Evolutionary conservation across 768 basidiomycete genomes (phyloP).

Genomic region (Lactarius quietus): DNA sequence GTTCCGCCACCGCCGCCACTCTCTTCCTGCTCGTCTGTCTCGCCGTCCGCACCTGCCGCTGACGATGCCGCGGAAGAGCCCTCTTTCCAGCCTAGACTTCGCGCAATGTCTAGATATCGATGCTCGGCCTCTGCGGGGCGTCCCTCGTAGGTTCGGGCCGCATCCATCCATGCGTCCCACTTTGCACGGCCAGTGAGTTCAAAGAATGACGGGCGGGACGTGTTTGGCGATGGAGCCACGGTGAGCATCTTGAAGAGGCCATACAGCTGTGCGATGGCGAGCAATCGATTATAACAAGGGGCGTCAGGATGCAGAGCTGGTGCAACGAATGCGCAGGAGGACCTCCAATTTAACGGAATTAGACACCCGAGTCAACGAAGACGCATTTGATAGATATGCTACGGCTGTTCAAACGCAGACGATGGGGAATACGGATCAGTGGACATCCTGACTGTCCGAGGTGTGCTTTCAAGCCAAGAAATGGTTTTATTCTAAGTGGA

Average conservation of each 20-base stretch:
- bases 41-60: constrained; percentile 20
- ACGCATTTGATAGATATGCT: constrained; percentile 54
- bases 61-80: constrained; percentile 25
- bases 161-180: constrained; percentile 77
- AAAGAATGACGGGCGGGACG: constrained; percentile 67
- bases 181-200: constrained; percentile 79
- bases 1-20: constrained; percentile 29
- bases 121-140: constrained; percentile 48
- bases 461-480: constrained; percentile 6
- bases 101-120: constrained; percentile 68
- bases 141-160: constrained; percentile 47
- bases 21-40: constrained; percentile 27
- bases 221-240: constrained; percentile 50
- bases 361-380: constrained; percentile 53
- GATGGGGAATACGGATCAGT: constrained; percentile 34
- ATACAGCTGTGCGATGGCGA: constrained; percentile 55
- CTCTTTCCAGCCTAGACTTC: constrained; percentile 63
- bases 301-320: constrained; percentile 21
- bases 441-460: constrained; percentile 22
- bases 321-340: constrained; percentile 27
- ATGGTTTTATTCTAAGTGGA: constrained; percentile 13
- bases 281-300: constrained; percentile 7
- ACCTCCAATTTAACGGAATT: constrained; percentile 75
- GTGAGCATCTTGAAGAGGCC: constrained; percentile 79
- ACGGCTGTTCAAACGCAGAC: constrained; percentile 56